A percentile compares a stretch with the other conserved stretches of the same genome.
These are phyloP conservation scores for Exophiala lecanii-corni DNA, from an alignment of 2,329 filamentous ascomycete genomes.

Conservation along the genomic window DNA sequence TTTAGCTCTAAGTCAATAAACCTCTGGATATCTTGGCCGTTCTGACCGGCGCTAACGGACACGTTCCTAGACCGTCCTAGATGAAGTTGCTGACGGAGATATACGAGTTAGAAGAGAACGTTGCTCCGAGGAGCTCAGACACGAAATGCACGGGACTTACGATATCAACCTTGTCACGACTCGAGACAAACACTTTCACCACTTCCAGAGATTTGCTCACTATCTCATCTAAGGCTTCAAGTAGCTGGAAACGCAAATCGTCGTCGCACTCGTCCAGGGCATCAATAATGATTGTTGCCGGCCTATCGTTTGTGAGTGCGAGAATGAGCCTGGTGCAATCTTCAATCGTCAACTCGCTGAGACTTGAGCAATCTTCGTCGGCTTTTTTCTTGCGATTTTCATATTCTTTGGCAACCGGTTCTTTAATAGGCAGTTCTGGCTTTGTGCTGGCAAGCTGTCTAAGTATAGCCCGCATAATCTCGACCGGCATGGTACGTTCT, in stretches of 20 bases:
- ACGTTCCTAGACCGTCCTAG: too few species aligned
- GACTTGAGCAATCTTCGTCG: constrained; percentile 15
- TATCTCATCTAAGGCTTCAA: constrained; percentile 29
- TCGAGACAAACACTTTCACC: constrained; percentile 35
- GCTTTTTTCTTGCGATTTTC: constrained; percentile 5
- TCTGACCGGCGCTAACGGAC: constrained; percentile 24
- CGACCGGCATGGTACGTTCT: constrained; percentile 22
- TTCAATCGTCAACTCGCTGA: constrained; percentile 8
- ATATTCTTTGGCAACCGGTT: constrained; percentile 12
- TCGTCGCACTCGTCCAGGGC: constrained; percentile 34
- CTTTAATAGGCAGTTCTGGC: constrained; percentile 10
- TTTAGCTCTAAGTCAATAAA: constrained; percentile 26
- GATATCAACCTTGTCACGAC: constrained; percentile 30
- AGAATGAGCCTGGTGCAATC: constrained; percentile 24
- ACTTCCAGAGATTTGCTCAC: constrained; percentile 27
- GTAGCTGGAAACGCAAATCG: constrained; percentile 22
- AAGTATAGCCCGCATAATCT: constrained; percentile 24
- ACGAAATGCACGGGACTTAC: too few species aligned
- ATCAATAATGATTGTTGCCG: constrained; percentile 33
- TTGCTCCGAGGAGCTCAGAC: too few species aligned
- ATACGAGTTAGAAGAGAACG: constrained; percentile 27
- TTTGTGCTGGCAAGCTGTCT: constrained; percentile 24
- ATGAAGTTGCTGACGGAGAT: too few species aligned
- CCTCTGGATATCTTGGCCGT: constrained; percentile 28
- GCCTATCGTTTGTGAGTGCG: constrained; percentile 22